These are phyloP conservation scores for Pythium volutum DNA, from an alignment of 352 stramenopile species.

Conservation along the genomic window DNA sequence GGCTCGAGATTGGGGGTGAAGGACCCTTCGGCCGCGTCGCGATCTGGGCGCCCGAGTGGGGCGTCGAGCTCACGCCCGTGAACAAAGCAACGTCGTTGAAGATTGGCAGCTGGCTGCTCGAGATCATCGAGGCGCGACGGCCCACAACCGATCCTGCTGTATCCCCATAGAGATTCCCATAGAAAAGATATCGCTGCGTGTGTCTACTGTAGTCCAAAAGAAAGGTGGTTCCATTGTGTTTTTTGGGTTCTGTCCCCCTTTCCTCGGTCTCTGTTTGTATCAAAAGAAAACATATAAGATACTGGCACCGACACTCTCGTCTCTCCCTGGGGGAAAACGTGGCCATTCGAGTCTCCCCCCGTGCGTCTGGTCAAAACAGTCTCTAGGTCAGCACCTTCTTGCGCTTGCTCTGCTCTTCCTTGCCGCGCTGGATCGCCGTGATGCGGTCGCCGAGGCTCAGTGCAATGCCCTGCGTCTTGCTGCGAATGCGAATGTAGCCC, in stretches of 20 bases:
- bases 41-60: constrained; percentile 58
- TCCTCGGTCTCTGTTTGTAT: not conserved
- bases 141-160: not conserved
- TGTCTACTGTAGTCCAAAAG: not conserved
- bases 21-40: constrained; percentile 36
- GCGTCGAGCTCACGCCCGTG: constrained; percentile 39
- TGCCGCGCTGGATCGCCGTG: constrained; percentile 93
- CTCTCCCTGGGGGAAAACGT: not conserved
- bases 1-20: constrained; percentile 29
- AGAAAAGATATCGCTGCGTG: too few relatives aligned
- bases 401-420: constrained; percentile 82
- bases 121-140: constrained; percentile 42
- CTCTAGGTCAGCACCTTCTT: constrained; percentile 74
- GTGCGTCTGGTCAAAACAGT: too few relatives aligned
- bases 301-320: not conserved
- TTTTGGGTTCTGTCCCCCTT: not conserved
- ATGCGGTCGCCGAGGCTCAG: constrained; percentile 99
- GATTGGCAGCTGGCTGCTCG: constrained; percentile 41
- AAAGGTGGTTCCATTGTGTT: not conserved
- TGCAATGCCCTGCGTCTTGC: constrained; percentile 99
- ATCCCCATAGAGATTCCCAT: constrained; percentile 1
- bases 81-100: constrained; percentile 10
- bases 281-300: not conserved
- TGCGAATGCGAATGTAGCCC: constrained; percentile 99
- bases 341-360: not conserved